Base-by-base conservation (phyloP, 495 filamentous ascomycete genomes). In the Hyaloscypha bicolor region DNA sequence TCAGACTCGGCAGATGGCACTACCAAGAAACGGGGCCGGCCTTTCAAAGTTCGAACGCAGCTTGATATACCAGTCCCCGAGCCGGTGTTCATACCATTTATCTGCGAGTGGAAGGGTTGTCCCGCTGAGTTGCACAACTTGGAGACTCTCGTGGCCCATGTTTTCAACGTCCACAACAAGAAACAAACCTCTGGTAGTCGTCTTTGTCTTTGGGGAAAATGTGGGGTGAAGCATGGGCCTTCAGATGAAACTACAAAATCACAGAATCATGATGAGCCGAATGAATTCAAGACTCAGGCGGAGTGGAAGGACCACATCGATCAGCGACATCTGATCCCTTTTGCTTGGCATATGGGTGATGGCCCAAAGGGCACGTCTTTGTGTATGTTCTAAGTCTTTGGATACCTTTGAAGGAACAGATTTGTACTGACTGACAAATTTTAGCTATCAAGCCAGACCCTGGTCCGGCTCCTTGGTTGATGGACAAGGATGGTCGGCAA, bases 101-200 rank as follows among this genome's bases (percentile, higher is more conserved):
- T 80, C 45, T 94, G 91, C 73, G 70, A 78, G 39, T 93, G 91
- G 91, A 73, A 81, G 45, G 74, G 77, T 9, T 94, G 91, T 72
- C 72, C 73, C 1, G 83, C 86, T 0, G 82, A 91, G 72, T 75
- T 93, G 9, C 90, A 93, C 72, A 93, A 91, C 69, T 71, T 91
- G 16, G 81, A 86, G 6, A 85, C 84, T 1, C 78, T 93, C 6
- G 80, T 82, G 59, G 80, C 80, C 52, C 91, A 94, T 73, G 68
- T 92, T 6, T 68, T 80, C 55, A 88, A 85, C 66, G 75, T 83
- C 2, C 89, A 87, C 69, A 68, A 72, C 30, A 63, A 69, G 48
- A 67, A 69, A 2, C 61, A 60, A 12, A n/a, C 16, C 22, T 16
- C 4, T 67, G 45, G 73, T 25, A 55, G 58, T 9, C 72, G 74